Percentiles rank a stretch among this genome's conserved stretches.
These are phyloP conservation scores for Botrytis cinerea DNA, from an alignment of 2,329 filamentous ascomycete species.

Conservation along the genomic window DNA sequence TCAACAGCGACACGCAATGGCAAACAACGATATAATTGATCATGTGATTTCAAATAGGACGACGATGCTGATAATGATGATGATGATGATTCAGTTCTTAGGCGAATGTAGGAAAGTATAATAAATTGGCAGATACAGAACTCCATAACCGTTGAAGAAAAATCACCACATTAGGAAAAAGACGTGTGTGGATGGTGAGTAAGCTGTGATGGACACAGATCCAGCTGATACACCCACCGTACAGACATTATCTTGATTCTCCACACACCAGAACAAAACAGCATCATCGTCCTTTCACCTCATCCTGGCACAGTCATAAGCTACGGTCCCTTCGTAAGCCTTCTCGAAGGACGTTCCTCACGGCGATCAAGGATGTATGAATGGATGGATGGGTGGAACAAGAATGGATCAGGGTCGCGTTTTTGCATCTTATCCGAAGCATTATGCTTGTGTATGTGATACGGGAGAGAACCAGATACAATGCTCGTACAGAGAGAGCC, in stretches of 20 bases:
- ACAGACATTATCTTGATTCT: neutral
- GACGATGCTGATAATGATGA: neutral
- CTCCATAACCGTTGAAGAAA: neutral
- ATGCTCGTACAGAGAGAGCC: too few relatives aligned
- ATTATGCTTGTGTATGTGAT: neutral
- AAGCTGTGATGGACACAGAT: neutral
- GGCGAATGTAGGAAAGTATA: slow-evolving; percentile 21
- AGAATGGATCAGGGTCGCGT: slow-evolving; percentile 12
- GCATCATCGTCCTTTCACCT: neutral
- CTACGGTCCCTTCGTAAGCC: neutral
- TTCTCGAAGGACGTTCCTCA: slow-evolving; percentile 8
- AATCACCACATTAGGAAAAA: neutral
- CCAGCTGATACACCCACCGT: neutral
- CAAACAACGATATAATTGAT: neutral
- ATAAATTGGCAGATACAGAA: neutral
- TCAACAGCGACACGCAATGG: neutral
- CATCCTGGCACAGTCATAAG: neutral
- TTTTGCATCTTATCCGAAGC: neutral
- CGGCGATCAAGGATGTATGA: neutral
- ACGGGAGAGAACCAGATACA: neutral
- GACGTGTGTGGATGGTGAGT: neutral
- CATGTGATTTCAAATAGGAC: neutral
- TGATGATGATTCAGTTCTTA: neutral
- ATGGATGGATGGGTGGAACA: neutral
- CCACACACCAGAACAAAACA: neutral